Percentiles rank a stretch among this genome's conserved stretches.
These are phyloP conservation scores for Leptoxyphium fumago DNA, from an alignment of 2,329 filamentous ascomycete genomes.

Conservation along the genomic window DNA sequence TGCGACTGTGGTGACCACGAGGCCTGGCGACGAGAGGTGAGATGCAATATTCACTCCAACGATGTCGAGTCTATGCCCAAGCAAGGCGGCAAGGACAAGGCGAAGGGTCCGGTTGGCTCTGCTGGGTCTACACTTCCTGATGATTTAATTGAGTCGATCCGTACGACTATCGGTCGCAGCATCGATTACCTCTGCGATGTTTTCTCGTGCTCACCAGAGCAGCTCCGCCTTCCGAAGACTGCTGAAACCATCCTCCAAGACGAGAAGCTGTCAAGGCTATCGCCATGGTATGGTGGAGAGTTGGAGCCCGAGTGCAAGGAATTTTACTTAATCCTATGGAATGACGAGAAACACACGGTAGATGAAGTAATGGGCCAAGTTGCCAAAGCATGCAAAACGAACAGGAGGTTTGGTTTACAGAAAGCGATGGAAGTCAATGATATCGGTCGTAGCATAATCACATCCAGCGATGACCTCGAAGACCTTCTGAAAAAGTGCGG, in stretches of 20 bases:
- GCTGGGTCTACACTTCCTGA: slow-evolving; percentile 41
- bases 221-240: slow-evolving; percentile 74
- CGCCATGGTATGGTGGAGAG: slow-evolving; percentile 45
- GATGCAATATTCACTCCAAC: slow-evolving; percentile 80
- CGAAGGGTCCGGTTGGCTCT: slow-evolving; percentile 17
- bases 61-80: slow-evolving; percentile 14
- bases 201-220: slow-evolving; percentile 93
- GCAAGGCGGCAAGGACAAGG: slow-evolving; percentile 42
- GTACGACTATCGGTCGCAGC: slow-evolving; percentile 69
- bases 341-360: slow-evolving; percentile 96
- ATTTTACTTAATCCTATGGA: slow-evolving; percentile 83
- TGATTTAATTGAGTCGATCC: slow-evolving; percentile 62
- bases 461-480: slow-evolving; percentile 57
- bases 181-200: slow-evolving; percentile 97
- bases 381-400: slow-evolving; percentile 68
- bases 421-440: slow-evolving; percentile 82
- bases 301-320: slow-evolving; percentile 52
- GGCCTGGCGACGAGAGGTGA: slow-evolving; percentile 76
- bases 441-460: slow-evolving; percentile 72
- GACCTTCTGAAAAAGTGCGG: slow-evolving; percentile 63
- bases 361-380: slow-evolving; percentile 83
- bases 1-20: slow-evolving; percentile 95
- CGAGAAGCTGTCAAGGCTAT: slow-evolving; percentile 61
- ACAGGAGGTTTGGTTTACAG: slow-evolving; percentile 50
- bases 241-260: slow-evolving; percentile 67